Evolutionary conservation across 164 flowering plant genomes (phyloP), one percentile per base, ranked within the genome.

Genomic region (Cinnamomum micranthum): DNA sequence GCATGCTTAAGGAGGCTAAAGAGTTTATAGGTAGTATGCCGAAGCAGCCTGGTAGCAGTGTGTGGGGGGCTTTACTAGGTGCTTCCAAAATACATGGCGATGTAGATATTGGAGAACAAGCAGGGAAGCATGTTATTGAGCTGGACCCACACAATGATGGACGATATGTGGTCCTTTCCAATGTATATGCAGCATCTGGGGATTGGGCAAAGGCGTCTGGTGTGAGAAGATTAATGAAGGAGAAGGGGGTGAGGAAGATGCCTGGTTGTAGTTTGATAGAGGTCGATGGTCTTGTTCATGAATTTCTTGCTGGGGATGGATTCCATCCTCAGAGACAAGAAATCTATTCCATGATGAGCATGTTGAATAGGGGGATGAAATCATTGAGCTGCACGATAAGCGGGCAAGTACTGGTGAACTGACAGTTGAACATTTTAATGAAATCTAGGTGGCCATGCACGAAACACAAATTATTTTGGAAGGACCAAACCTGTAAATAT

Each of bases 201-300:
- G 71, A 69, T 55, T 77, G 79, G 82, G 77, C 64, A 13, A 69
- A 71, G 50, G 82, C 70, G 2, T 68, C 64, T 31, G 58, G 50
- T 50, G 72, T 66, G 50, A 74, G 79, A 22, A 47, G 41, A 6
- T 13, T 51, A 11, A 65, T 76, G 74, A 80, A 71, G 65, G 70
- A 80, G 63, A 71, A 65, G 24, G 72, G 72, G 58, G 69, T 33
- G 14, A 68, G 60, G 17, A 77, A 80, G 73, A 73, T 60, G 15
- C 79, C 79, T 50, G 82, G 77, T 28, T 79, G 71, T 31, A 80
- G 75, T 77, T 80, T 77, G 82, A 76, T 80, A 31, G 79, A 80
- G 65, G 70, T 74, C 10, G 76, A 64, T 22, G 75, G 77, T 66
- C 23, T 6, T 50, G 64, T 80, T 63, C 77, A 70, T 80, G 74